phyloP scores from a whole-genome alignment of 768 basidiomycete species.

The Mycena rebaudengoi region DNA sequence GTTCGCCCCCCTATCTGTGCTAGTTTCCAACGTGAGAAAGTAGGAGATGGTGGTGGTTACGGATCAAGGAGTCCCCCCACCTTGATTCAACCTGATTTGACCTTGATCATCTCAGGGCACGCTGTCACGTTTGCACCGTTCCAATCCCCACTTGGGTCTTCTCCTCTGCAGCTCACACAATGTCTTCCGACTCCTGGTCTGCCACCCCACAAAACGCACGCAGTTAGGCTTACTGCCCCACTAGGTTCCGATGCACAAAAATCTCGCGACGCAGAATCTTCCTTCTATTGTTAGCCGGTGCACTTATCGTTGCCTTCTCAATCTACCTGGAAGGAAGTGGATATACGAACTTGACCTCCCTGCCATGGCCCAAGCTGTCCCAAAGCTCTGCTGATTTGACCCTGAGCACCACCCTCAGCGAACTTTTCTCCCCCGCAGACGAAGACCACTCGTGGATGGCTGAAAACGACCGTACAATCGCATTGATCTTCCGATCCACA shows the following conservation, averaged over 20 bases:
- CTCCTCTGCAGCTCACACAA: conserved; percentile 10
- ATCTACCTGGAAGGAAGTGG: background rate
- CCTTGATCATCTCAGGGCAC: conserved; percentile 2
- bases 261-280: conserved; percentile 5
- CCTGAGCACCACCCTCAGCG: background rate
- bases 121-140: background rate
- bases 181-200: conserved; percentile 1
- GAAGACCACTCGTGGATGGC: conserved; percentile 17
- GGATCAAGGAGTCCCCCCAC: background rate
- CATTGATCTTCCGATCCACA: conserved; percentile 29
- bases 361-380: background rate
- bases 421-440: background rate
- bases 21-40: background rate
- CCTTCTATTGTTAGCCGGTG: background rate
- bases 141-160: conserved; percentile 1
- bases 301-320: background rate
- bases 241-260: background rate
- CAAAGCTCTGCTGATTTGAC: background rate
- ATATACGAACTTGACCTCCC: background rate
- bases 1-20: background rate
- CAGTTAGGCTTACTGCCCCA: conserved; percentile 4
- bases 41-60: conserved; percentile 1
- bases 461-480: conserved; percentile 11
- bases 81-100: background rate
- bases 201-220: conserved; percentile 6